Evolutionary conservation across 2,329 filamentous ascomycete species (phyloP), one percentile per base, ranked within the genome.

Genomic region (Phyllachora maydis): DNA sequence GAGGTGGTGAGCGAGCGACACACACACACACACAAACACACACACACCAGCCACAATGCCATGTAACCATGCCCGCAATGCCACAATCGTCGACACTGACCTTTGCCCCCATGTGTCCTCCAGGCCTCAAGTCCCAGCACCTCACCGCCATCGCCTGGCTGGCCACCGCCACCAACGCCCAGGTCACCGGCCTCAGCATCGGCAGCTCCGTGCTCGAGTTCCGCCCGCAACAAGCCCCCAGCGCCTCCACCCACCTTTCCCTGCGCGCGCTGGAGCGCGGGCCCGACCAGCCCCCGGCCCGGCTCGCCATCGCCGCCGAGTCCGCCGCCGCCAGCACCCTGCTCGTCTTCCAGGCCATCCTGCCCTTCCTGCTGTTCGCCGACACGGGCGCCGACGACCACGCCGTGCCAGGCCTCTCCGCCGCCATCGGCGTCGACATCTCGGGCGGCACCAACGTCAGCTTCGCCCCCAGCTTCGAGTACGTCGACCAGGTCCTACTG

Each of bases 41-140:
- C 11, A 19, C 11, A 13, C n/a, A 16, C n/a, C 4, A 4, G 6
- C 15, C 8, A 3, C 21, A 19, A 14, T 8, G 11, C n/a, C 16
- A 6, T 6, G 8, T 10, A 8, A 7, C 6, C 6, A 20, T 12
- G 4, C 2, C 13, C 8, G 7, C 3, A n/a, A 18, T 16, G 12
- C 8, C 10, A 14, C 5, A 7, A 3, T n/a, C 18, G 4, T 6
- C 15, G 8, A 11, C 4, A 5, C 6, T 11, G n/a, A 11, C 8
- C 16, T 7, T 15, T 3, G 11, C 23, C 15, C 12, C 22, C 10
- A 8, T 7, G 7, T 14, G 11, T 20, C n/a, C 6, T 11, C 10
- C 29, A 65, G 65, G 66, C 14, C 49, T 72, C 16, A 69, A 67
- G 35, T 52, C 53, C 2, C 66, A 73, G 33, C 67, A 72, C 32